Evolutionary conservation across 2,329 filamentous ascomycete genomes (phyloP).

Genomic region (Neofusicoccum kwambonambiense): DNA sequence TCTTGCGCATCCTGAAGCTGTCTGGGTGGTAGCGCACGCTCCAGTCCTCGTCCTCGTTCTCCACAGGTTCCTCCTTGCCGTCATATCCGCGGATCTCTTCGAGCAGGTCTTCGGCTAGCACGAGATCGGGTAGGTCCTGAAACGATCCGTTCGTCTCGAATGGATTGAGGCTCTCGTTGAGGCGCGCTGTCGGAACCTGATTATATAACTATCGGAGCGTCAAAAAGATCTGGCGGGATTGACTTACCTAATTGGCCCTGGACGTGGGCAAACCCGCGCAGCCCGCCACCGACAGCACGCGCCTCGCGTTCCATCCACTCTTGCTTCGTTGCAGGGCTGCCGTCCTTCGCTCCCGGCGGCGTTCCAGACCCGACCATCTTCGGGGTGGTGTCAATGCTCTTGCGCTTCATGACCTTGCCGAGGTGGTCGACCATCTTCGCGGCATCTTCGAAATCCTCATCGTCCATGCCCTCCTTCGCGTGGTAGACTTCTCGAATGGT

Average conservation of each 20-base stretch:
- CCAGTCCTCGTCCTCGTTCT: neutral
- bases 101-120: slow-evolving; percentile 8
- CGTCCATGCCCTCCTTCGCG: slow-evolving; percentile 86
- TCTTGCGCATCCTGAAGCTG: slow-evolving; percentile 9
- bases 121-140: slow-evolving; percentile 12
- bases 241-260: slow-evolving; percentile 6
- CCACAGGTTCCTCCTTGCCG: neutral
- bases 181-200: neutral
- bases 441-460: slow-evolving; percentile 91
- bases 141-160: slow-evolving; percentile 1
- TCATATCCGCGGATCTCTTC: slow-evolving; percentile 11
- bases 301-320: slow-evolving; percentile 12
- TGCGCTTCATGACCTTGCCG: slow-evolving; percentile 81
- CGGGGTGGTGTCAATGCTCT: slow-evolving; percentile 24
- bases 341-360: neutral
- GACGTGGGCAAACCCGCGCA: slow-evolving; percentile 2
- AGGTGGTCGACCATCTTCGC: slow-evolving; percentile 83
- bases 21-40: neutral
- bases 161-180: slow-evolving; percentile 9
- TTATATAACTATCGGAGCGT: neutral
- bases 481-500: slow-evolving; percentile 91
- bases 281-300: neutral
- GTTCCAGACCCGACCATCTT: neutral
- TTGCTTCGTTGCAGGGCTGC: neutral
- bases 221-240: neutral